Base-by-base conservation (phyloP, 306 rosid species). In the Cucurbita pepo region DNA sequence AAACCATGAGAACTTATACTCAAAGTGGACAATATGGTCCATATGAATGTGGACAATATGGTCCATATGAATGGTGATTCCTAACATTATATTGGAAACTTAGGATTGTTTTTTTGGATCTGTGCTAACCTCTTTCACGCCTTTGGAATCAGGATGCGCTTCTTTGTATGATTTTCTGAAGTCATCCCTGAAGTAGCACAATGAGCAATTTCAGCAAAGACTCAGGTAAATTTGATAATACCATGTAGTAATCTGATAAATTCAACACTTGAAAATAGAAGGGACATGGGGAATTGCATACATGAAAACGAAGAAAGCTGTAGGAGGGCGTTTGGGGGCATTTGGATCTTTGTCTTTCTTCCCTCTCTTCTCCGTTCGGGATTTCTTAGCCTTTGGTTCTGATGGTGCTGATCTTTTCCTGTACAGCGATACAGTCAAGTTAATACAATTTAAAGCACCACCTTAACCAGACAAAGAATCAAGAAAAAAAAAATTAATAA, bases 231-330 rank as follows among this genome's bases (percentile, higher is more conserved):
- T 7, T 7, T 3, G 21, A 14, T 2, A 37, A 10, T 59, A 1
- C 44, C 67, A 4, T 38, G 41, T 1, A 30, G 57, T 25, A 36
- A 34, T 37, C 0, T 5, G 18, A 55, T 37, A 19, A n/a, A 54
- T 11, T 12, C 6, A 14, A 0, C 3, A 30, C 34, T 30, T 30
- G 4, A 30, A 30, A 30, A 30, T 30, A 30, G 34, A 30, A 30
- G 34, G 34, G 3, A 2, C 3, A 30, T 30, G 8, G 13, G 13
- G 11, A 36, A 45, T 9, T 75, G 81, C 91, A 89, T 40, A 91
- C 96, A 91, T 22, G 79, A 93, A 93, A 52, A 87, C 40, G 72
- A 89, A 94, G 79, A 90, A 94, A 15, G 99, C 96, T 12, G 97
- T 91, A 4, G 79, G 56, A 74, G 99, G 97, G 25, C 97, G 99